Evolutionary conservation across 1,139 yeast genomes (phyloP).

Genomic region (Geotrichum reessii): DNA sequence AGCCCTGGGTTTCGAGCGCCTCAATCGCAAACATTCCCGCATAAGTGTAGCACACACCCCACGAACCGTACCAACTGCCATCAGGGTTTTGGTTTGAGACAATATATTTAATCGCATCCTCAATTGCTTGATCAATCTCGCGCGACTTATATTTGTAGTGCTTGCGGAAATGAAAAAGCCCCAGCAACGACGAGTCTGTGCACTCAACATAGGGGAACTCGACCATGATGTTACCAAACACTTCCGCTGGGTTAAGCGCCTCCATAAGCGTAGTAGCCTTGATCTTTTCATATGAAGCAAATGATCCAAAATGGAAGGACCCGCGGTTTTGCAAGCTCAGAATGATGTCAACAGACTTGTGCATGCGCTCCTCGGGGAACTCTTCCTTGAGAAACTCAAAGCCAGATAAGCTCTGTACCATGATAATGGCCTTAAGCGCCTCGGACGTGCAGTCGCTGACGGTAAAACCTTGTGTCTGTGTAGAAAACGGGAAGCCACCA

Average conservation of each 20-base stretch:
- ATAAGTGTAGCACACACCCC: slow-evolving; percentile 97
- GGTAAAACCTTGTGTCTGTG: slow-evolving; percentile 92
- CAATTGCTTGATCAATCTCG: slow-evolving; percentile 62
- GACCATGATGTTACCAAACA: slow-evolving; percentile 95
- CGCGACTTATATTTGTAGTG: slow-evolving; percentile 55
- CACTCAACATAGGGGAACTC: slow-evolving; percentile 98
- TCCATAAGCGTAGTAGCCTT: slow-evolving; percentile 78
- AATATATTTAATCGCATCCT: slow-evolving; percentile 69
- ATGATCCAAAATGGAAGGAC: slow-evolving; percentile 79
- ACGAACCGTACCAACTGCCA: slow-evolving; percentile 97
- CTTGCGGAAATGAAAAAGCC: slow-evolving; percentile 71
- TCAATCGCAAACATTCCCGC: slow-evolving; percentile 98
- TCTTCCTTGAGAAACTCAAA: slow-evolving; percentile 47
- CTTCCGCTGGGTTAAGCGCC: slow-evolving; percentile 89
- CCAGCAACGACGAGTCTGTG: slow-evolving; percentile 90
- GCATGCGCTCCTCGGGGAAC: slow-evolving; percentile 50
- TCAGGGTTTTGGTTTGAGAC: slow-evolving; percentile 60
- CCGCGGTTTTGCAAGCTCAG: slow-evolving; percentile 71
- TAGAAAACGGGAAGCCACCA: slow-evolving; percentile 98
- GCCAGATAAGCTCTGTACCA: slow-evolving; percentile 69
- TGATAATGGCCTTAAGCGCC: slow-evolving; percentile 84
- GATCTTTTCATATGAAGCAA: slow-evolving; percentile 84
- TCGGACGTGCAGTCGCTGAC: slow-evolving; percentile 98
- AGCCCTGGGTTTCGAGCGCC: slow-evolving; percentile 70
- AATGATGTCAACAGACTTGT: slow-evolving; percentile 67